A percentile compares a stretch with the other conserved stretches of the same genome.
Conservation (phyloP, 164 flowering plant genomes). For the Houttuynia cordata region DNA sequence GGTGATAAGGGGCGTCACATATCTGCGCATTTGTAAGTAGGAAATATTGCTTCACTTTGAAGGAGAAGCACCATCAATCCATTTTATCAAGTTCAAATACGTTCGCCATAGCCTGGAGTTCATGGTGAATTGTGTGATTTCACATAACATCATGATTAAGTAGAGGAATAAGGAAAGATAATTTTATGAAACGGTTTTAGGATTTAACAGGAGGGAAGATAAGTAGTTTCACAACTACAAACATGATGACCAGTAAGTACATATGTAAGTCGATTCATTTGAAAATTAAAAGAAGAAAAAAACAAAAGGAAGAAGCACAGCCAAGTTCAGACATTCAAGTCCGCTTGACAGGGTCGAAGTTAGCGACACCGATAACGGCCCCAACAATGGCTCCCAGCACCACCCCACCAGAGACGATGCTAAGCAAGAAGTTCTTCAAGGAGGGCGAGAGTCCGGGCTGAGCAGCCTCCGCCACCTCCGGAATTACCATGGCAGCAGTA, state of each 20-base stretch:
- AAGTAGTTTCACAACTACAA: neutral
- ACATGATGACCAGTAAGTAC: neutral
- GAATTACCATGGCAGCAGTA: constrained; percentile 47
- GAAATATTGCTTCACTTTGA: no score
- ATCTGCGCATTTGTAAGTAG: no score
- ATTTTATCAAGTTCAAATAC: no score
- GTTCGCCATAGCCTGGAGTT: no score
- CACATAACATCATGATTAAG: no score
- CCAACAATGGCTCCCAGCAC: constrained; percentile 45
- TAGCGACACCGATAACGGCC: constrained; percentile 62
- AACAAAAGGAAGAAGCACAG: no score
- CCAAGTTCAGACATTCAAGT: constrained; percentile 18
- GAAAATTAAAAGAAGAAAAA: no score
- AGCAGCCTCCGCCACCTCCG: constrained; percentile 70
- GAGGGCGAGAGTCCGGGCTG: constrained; percentile 51
- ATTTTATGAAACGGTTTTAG: neutral
- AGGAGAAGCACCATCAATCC: no score
- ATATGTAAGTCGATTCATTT: neutral
- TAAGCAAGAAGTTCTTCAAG: constrained; percentile 77
- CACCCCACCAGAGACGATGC: constrained; percentile 68
- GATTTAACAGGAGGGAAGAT: neutral
- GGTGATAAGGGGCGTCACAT: no score
- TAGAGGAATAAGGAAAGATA: neutral
- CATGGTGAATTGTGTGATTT: no score
- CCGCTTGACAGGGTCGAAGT: constrained; percentile 81